Conservation (phyloP, 176 grass and related monocot species). For the Pontederia crassipes region DNA sequence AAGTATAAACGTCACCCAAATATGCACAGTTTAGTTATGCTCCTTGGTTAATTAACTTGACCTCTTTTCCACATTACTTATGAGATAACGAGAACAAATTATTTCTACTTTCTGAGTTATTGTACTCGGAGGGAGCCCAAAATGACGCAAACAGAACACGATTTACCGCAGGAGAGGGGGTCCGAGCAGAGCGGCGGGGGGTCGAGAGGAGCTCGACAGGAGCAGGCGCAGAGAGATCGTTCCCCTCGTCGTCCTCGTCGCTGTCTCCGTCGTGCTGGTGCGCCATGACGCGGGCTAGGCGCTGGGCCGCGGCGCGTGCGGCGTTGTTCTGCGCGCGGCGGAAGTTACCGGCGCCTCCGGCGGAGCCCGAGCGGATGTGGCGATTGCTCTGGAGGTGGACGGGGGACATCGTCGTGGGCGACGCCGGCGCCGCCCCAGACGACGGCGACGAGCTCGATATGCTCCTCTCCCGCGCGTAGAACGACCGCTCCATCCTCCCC, state of each 20-base stretch:
- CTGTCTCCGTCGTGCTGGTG: slow-evolving; percentile 21
- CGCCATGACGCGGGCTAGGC: slow-evolving; percentile 82
- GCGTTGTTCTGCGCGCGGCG: slow-evolving; percentile 48
- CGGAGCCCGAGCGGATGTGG: slow-evolving; percentile 22
- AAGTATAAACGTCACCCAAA: no score
- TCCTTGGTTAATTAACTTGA: no score
- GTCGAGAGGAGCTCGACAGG: slow-evolving; percentile 40
- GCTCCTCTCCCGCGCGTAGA: slow-evolving; percentile 24
- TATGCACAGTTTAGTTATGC: no score
- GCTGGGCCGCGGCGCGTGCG: slow-evolving; percentile 73
- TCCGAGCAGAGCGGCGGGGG: slow-evolving; percentile 36
- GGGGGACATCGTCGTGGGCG: slow-evolving; percentile 44
- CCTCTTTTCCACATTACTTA: no score
- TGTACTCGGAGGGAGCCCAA: no score
- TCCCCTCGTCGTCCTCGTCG: slow-evolving; percentile 21
- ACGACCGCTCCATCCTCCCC: background rate
- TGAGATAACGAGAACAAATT: no score
- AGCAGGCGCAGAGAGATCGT: slow-evolving; percentile 11
- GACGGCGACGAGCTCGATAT: slow-evolving; percentile 18
- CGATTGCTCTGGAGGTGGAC: slow-evolving; percentile 6
- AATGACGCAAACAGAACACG: background rate
- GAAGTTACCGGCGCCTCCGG: slow-evolving; percentile 20
- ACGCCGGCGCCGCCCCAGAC: background rate
- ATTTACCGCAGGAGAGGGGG: slow-evolving; percentile 70
- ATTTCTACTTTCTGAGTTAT: no score